These are phyloP conservation scores for Monosporascus sp. DNA, from an alignment of 2,329 filamentous ascomycete genomes.

Conservation along the genomic window DNA sequence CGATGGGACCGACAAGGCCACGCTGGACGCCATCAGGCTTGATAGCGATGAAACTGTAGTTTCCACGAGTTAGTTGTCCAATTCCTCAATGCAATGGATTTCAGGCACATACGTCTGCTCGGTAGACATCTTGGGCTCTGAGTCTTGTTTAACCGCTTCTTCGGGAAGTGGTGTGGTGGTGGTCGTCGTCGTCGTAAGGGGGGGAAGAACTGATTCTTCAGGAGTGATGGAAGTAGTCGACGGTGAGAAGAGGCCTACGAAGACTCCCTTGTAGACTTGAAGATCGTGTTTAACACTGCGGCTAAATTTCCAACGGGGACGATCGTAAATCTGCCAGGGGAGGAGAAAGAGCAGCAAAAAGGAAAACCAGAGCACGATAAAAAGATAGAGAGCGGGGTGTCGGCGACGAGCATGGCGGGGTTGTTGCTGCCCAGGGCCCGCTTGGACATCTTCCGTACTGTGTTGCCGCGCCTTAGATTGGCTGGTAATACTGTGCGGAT, in stretches of 20 bases:
- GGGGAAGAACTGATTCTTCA: slow-evolving; percentile 5
- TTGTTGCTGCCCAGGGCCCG: slow-evolving; percentile 8
- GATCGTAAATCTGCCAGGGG: slow-evolving; percentile 23
- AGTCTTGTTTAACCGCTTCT: slow-evolving; percentile 8
- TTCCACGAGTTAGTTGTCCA: background rate
- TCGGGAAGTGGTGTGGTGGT: slow-evolving; percentile 3
- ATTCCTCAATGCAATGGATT: background rate
- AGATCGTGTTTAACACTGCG: slow-evolving; percentile 20
- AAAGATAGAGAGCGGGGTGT: slow-evolving; percentile 27
- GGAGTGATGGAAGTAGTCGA: slow-evolving; percentile 8
- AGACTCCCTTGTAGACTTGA: slow-evolving; percentile 17
- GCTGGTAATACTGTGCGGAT: background rate
- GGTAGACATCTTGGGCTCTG: slow-evolving; percentile 24
- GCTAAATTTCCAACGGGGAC: slow-evolving; percentile 21
- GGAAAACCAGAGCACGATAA: slow-evolving; percentile 20
- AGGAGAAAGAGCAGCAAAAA: slow-evolving; percentile 26
- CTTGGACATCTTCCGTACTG: background rate
- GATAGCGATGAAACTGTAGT: slow-evolving; percentile 93
- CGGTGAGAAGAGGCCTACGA: slow-evolving; percentile 11
- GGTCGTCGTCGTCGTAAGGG: slow-evolving; percentile 5
- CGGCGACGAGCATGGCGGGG: slow-evolving; percentile 19
- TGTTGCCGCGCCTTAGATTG: background rate
- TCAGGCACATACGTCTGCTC: slow-evolving; percentile 25
- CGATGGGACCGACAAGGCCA: slow-evolving; percentile 96
- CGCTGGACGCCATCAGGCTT: slow-evolving; percentile 99